phyloP scores from a whole-genome alignment of 495 filamentous ascomycete species.

The Thozetella sp. region DNA sequence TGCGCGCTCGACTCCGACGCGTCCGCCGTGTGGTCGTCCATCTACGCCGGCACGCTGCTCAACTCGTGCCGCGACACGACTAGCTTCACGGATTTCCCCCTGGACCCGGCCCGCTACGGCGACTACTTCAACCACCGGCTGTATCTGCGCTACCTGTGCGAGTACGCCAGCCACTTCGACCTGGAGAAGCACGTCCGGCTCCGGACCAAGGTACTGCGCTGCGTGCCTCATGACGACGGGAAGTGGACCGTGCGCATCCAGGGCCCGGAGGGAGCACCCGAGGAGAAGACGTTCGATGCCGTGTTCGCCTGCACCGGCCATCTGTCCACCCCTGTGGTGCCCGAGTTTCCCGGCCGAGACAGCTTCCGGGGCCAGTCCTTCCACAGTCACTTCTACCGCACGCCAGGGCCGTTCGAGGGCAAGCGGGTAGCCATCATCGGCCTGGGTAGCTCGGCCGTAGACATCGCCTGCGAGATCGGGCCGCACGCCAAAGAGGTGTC shows the following conservation, averaged over 20 bases:
- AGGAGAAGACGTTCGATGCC: constrained; percentile 20
- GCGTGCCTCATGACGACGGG: constrained; percentile 8
- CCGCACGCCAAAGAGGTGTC: constrained; percentile 13
- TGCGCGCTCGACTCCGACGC: constrained; percentile 3
- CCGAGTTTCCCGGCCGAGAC: constrained; percentile 21
- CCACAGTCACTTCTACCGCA: constrained; percentile 32
- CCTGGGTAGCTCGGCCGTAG: constrained; percentile 26
- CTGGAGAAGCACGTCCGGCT: constrained; percentile 20
- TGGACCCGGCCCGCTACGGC: constrained; percentile 26
- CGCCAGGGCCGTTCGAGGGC: constrained; percentile 19
- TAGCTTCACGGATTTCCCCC: constrained; percentile 33
- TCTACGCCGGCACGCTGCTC: constrained; percentile 19
- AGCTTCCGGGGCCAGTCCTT: constrained; percentile 19
- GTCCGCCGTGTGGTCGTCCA: constrained; percentile 15
- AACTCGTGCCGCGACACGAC: constrained; percentile 27
- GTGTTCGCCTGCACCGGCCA: constrained; percentile 29
- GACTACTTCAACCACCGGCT: constrained; percentile 18
- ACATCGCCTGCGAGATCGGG: constrained; percentile 20
- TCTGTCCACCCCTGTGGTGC: constrained; percentile 19
- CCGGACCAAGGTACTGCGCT: constrained; percentile 18
- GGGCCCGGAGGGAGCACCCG: constrained; percentile 6
- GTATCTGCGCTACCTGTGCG: constrained; percentile 23
- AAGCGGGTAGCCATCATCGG: constrained; percentile 30
- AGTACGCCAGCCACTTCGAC: constrained; percentile 29
- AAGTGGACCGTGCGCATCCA: constrained; percentile 7